phyloP scores from a whole-genome alignment of 2,329 filamentous ascomycete species.

The Cryphonectria radicalis region DNA sequence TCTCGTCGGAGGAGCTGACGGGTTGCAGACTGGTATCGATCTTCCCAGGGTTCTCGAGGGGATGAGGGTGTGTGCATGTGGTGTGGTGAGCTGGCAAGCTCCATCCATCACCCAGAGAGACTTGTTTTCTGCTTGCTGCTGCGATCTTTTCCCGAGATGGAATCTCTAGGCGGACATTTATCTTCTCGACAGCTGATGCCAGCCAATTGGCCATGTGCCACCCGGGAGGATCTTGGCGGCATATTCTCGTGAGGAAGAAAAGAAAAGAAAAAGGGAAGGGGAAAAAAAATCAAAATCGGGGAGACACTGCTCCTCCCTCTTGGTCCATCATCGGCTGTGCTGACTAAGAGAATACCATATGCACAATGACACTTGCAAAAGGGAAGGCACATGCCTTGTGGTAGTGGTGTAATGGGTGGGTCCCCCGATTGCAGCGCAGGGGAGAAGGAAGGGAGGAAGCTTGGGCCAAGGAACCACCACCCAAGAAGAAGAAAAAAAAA shows the following conservation, averaged over 20 bases:
- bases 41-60: neutral
- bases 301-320: neutral
- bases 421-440: neutral
- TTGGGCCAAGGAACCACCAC: conserved; percentile 4
- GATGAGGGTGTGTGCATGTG: neutral
- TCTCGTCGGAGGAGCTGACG: neutral
- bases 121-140: neutral
- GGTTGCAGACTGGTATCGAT: neutral
- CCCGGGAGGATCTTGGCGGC: neutral
- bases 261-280: neutral
- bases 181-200: neutral
- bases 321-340: neutral
- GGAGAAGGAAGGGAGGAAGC: neutral
- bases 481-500: neutral
- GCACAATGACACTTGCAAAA: neutral
- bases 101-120: too few species aligned
- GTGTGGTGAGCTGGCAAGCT: neutral
- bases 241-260: neutral
- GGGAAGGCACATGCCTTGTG: neutral
- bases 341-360: neutral
- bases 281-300: too few species aligned
- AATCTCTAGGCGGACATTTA: neutral
- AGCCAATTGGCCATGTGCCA: neutral
- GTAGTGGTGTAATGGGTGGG: neutral
- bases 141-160: neutral